phyloP scores from a whole-genome alignment of 225 moss, liverwort and hornwort species.

The Neckera pumila region DNA sequence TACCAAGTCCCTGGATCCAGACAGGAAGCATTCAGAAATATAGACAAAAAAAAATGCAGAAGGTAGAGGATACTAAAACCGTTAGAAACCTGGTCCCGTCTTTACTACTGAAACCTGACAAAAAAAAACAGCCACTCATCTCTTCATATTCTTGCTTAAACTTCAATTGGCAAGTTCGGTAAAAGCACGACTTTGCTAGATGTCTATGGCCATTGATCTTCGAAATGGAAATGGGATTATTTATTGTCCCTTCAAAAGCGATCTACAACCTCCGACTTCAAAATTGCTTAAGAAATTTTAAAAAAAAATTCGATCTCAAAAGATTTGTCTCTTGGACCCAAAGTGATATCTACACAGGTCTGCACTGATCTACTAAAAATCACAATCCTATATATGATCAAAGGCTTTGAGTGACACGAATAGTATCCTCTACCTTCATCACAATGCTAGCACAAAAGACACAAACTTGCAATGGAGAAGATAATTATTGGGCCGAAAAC shows the following conservation, averaged over 20 bases:
- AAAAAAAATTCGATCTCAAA: not conserved
- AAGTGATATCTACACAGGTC: not conserved
- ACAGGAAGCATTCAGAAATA: not conserved
- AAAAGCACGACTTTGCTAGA: not conserved
- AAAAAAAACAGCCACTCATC: not conserved
- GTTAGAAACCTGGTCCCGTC: not conserved
- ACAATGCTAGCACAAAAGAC: not conserved
- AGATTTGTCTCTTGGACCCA: not conserved
- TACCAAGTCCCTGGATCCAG: constrained; percentile 74
- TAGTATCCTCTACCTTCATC: not conserved
- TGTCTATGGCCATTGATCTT: not conserved
- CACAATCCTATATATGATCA: not conserved
- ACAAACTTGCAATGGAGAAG: not conserved
- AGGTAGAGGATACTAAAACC: not conserved
- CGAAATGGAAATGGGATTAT: not conserved
- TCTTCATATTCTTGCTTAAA: not conserved
- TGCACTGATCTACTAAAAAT: not conserved
- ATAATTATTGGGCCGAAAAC: not conserved
- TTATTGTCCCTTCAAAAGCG: not conserved
- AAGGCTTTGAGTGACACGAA: not conserved
- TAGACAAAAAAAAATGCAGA: too few relatives aligned
- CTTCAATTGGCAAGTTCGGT: not conserved
- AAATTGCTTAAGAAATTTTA: not conserved
- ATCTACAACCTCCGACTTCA: not conserved
- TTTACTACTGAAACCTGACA: not conserved